Base-by-base conservation (phyloP, 106 monocot genomes). In the Allium fistulosum region DNA sequence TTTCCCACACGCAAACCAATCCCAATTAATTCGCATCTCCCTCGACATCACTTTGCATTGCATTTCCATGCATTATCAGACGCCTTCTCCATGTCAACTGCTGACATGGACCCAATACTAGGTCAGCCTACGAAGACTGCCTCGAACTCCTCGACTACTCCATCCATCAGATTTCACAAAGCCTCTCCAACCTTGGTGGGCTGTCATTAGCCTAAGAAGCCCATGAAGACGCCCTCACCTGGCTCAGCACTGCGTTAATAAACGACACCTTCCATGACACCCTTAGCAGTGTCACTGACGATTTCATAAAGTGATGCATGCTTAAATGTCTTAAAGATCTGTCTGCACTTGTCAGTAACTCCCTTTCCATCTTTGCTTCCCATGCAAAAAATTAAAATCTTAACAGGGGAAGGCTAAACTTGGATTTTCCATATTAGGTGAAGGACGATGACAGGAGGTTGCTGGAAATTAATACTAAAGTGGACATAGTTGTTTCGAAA, bases 181-280 rank as follows among this genome's bases (percentile, higher is more conserved):
- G 92, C 10, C 76, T 91, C 11, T 15, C 22, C 3, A 78, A 68
- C 59, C 73, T 88, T 51, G 57, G 65, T 9, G 13, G 52, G 9
- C 46, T 12, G 7, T 17, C 26, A 28, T 47, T 51, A 37, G 72
- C 55, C 15, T 69, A 73, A 53, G 68, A 62, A 27, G 22, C 22
- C 22, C 22, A 22, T 22, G 92, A 86, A 50, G 96, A 92, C 68
- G 88, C 88, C 66, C 61, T 87, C 62, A 95, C 91, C 10, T 95
- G 95, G 95, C 88, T 95, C 49, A 88, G 88, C 72, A 88, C 77
- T 10, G 91, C 91, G 12, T 70, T 97, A 16, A 97, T 88, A 8
- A 97, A 89, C 75, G 96, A 97, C 69, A 97, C 96, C 18, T 97
- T 88, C 74, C 46, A 68, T 10, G 92, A 97, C 18, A 84, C 88